Conservation (phyloP, 1,284 basidiomycete genomes). For the Pisolithus thermaeus region DNA sequence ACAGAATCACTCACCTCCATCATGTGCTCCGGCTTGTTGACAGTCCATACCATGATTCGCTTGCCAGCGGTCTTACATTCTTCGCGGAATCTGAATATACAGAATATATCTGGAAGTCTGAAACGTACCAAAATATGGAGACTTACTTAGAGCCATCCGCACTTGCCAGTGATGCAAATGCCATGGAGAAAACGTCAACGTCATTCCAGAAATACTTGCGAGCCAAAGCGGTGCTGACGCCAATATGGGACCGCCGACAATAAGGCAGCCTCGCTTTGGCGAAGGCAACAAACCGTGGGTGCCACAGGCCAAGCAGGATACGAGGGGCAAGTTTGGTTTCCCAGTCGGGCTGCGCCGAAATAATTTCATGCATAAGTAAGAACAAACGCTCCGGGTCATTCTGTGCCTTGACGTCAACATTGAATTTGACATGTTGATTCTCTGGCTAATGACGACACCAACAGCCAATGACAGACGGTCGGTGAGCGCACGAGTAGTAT, state of each 20-base stretch:
- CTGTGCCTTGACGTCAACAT: conserved; percentile 92
- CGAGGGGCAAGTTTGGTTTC: conserved; percentile 80
- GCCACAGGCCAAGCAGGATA: conserved; percentile 89
- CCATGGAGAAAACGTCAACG: conserved; percentile 86
- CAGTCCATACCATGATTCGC: conserved; percentile 93
- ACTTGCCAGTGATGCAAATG: conserved; percentile 72
- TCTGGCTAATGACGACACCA: conserved; percentile 50
- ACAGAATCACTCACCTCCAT: conserved; percentile 61
- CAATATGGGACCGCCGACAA: conserved; percentile 84
- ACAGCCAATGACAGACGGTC: conserved; percentile 2
- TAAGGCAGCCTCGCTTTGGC: conserved; percentile 78
- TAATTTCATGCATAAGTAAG: conserved; percentile 72
- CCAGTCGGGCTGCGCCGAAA: conserved; percentile 72
- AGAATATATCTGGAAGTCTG: conserved; percentile 14
- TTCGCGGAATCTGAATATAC: conserved; percentile 56
- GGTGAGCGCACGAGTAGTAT: conserved; percentile 7
- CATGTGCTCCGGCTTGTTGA: conserved; percentile 90
- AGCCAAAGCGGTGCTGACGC: conserved; percentile 62
- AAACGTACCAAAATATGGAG: not conserved
- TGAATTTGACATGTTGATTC: conserved; percentile 82
- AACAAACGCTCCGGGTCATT: conserved; percentile 90
- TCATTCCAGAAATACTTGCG: conserved; percentile 88
- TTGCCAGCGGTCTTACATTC: conserved; percentile 82
- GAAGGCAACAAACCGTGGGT: conserved; percentile 81
- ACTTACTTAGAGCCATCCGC: conserved; percentile 63